phyloP scores from a whole-genome alignment of 768 basidiomycete genomes.

The Pisolithus marmoratus region DNA sequence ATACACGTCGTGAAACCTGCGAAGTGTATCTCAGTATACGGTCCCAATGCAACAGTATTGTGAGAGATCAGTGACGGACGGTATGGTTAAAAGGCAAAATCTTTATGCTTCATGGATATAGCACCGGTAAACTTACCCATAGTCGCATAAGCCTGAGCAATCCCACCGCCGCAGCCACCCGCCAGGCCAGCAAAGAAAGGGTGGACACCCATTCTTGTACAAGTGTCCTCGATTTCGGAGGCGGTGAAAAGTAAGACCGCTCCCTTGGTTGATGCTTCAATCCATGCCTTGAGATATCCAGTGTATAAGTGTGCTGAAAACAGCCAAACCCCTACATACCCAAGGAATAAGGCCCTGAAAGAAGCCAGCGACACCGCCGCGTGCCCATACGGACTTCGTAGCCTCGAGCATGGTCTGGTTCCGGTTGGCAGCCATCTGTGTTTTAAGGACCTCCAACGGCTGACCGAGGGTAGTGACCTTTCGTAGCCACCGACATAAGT shows the following conservation, averaged over 20 bases:
- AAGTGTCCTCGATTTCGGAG: slow-evolving; percentile 82
- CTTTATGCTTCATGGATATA: slow-evolving; percentile 8
- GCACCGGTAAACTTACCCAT: slow-evolving; percentile 69
- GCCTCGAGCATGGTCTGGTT: slow-evolving; percentile 88
- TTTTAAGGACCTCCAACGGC: slow-evolving; percentile 96
- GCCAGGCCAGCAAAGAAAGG: slow-evolving; percentile 83
- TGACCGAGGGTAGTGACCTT: slow-evolving; percentile 98
- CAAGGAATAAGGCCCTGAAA: slow-evolving; percentile 99
- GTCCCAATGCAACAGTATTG: background rate
- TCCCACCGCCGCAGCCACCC: slow-evolving; percentile 96
- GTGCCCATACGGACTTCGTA: slow-evolving; percentile 78
- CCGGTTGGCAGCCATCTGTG: slow-evolving; percentile 98
- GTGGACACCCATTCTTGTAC: slow-evolving; percentile 60
- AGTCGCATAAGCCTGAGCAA: slow-evolving; percentile 98
- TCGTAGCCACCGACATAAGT: slow-evolving; percentile 1
- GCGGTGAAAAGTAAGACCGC: slow-evolving; percentile 94
- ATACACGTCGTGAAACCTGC: slow-evolving; percentile 97
- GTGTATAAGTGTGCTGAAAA: background rate
- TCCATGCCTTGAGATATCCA: slow-evolving; percentile 73
- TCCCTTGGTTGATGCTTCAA: slow-evolving; percentile 98
- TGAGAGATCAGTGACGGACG: slow-evolving; percentile 8
- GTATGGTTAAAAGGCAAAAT: slow-evolving; percentile 8
- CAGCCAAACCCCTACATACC: slow-evolving; percentile 43
- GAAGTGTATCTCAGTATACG: slow-evolving; percentile 8
- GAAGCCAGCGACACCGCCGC: slow-evolving; percentile 86